Base-by-base conservation (phyloP, 768 basidiomycete species). In the Hygrophorus pudorinus region DNA sequence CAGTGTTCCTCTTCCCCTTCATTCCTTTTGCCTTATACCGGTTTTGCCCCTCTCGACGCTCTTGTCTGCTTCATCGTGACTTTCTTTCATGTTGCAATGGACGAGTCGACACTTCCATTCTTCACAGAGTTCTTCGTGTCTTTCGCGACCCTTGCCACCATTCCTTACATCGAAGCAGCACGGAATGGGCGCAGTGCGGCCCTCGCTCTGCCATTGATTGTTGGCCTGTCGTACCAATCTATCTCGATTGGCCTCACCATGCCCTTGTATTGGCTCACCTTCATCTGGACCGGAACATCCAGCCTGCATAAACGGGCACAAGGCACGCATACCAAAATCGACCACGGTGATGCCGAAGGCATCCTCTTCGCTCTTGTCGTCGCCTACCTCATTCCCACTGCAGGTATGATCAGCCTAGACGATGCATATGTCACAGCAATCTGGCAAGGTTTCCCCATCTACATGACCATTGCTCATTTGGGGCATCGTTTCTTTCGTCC, bases 391-490 rank as follows among this genome's bases (percentile, higher is more conserved):
- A 64, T 76, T 13, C 75, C 76, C 7, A 67, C 72, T 5, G 43
- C 63, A 14, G 63, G 61, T 38, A 68, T 78, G 65, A 38, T 78
- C 45, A 24, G 62, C 36, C 45, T 73, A 18, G 52, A 59, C 18
- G 68, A 70, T 41, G 63, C 71, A 0, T 49, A 49, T 37, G 54
- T 76, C 35, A 77, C 74, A 11, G 71, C 71, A 7, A 57, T 70
- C 27, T 79, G 77, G 77, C 76, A 78, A 48, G 49, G 63, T 20
- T 77, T 71, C 48, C 77, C 78, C 7, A 27, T 70, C 13, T 62
- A 63, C 48, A 57, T 72, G 33, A 64, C 65, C 14, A 3, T 72
- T 13, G 66, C 69, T 1, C 58, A 65, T 20, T 51, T 53, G 6
- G 36, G 50, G 0, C 70, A 79, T 49, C 59, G 70, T 11, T 31